Evolutionary conservation across 2,329 filamentous ascomycete genomes (phyloP).

Genomic region (Fusarium subtropicale): DNA sequence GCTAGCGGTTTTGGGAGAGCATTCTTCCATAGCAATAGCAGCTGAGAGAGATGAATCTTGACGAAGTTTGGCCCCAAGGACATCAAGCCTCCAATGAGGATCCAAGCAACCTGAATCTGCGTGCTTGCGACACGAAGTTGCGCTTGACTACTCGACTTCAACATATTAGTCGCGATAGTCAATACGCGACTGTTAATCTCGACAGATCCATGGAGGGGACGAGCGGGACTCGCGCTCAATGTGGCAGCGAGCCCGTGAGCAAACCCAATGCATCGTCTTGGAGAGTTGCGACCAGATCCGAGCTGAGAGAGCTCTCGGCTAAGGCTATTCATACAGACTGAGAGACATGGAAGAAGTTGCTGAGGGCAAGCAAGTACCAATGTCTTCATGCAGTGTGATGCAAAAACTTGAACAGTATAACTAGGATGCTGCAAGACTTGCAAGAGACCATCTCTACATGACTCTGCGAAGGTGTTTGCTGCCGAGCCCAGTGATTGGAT

Average conservation of each 20-base stretch:
- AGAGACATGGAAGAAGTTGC: slow-evolving; percentile 89
- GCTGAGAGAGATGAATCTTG: slow-evolving; percentile 95
- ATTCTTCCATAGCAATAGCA: slow-evolving; percentile 96
- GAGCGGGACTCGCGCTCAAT: slow-evolving; percentile 86
- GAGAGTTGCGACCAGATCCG: slow-evolving; percentile 78
- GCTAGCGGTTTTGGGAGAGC: slow-evolving; percentile 93
- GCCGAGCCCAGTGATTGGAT: slow-evolving; percentile 86
- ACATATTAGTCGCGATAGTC: slow-evolving; percentile 87
- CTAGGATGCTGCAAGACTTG: slow-evolving; percentile 94
- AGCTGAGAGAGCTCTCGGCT: slow-evolving; percentile 86
- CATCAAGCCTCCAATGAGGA: slow-evolving; percentile 95
- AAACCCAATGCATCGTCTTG: slow-evolving; percentile 87
- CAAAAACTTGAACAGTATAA: slow-evolving; percentile 94
- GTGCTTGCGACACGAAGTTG: slow-evolving; percentile 92
- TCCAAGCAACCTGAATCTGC: slow-evolving; percentile 98
- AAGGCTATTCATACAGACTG: slow-evolving; percentile 96
- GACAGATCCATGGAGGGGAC: slow-evolving; percentile 92
- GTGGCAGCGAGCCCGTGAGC: slow-evolving; percentile 92
- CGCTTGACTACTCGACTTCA: slow-evolving; percentile 92
- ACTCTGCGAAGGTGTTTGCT: slow-evolving; percentile 80
- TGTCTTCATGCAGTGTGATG: slow-evolving; percentile 84
- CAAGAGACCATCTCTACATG: slow-evolving; percentile 85
- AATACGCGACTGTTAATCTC: slow-evolving; percentile 94
- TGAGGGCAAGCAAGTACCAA: slow-evolving; percentile 93
- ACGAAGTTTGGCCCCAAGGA: slow-evolving; percentile 97